phyloP scores from a whole-genome alignment of 139 green algal genomes.

The Pycnococcus provasolii region DNA sequence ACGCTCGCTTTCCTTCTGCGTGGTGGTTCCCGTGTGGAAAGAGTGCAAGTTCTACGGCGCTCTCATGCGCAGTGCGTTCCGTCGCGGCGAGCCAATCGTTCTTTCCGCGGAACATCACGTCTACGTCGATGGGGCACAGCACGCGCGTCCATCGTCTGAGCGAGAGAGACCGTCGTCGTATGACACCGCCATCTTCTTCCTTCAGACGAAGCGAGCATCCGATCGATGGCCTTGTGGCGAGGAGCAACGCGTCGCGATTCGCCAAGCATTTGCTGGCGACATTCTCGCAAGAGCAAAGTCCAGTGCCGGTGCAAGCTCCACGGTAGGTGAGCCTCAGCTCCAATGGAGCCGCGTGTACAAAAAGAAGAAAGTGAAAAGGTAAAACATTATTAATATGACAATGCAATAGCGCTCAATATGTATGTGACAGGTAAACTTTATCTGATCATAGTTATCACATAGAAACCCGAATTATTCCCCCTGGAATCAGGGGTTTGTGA shows the following conservation, averaged over 20 bases:
- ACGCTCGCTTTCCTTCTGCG: neutral
- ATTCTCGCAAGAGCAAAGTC: no score
- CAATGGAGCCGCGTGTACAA: no score
- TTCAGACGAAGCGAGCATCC: neutral
- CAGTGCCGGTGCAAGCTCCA: no score
- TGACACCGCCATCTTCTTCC: neutral
- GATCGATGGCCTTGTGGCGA: neutral
- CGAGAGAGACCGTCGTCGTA: neutral
- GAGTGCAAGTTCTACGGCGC: conserved; percentile 2
- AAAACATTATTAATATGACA: no score
- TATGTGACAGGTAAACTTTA: no score
- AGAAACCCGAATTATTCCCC: no score
- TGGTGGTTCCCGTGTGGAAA: neutral
- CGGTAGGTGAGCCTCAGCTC: no score
- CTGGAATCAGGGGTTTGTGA: no score
- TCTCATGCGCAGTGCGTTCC: neutral
- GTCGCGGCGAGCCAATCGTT: neutral
- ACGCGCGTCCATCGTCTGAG: conserved; percentile 1
- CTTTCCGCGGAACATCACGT: neutral
- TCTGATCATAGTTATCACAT: no score
- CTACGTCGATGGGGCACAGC: conserved; percentile 2
- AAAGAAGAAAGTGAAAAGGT: no score
- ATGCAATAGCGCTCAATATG: no score
- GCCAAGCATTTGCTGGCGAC: no score
- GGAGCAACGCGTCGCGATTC: neutral